Conservation (phyloP, 2,329 filamentous ascomycete genomes). For the Aureobasidium mangrovei region DNA sequence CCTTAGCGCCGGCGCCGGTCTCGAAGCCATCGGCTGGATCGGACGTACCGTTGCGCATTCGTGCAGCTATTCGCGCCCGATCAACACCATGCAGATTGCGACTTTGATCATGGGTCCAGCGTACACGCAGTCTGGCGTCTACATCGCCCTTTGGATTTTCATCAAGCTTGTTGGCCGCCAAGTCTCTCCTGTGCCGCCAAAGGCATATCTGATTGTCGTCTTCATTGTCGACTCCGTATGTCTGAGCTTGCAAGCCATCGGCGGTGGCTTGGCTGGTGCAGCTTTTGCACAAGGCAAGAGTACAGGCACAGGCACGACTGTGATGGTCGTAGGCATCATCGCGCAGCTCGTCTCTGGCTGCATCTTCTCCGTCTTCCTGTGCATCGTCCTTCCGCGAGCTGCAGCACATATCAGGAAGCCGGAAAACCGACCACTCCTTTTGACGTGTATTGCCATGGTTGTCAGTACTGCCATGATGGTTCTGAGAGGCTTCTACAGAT, state of each 20-base stretch:
- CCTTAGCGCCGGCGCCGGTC: background rate
- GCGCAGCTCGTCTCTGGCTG: constrained; percentile 2
- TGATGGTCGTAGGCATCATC: constrained; percentile 11
- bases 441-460: constrained; percentile 2
- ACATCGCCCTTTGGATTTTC: constrained; percentile 9
- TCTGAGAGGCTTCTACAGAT: constrained; percentile 8
- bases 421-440: background rate
- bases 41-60: constrained; percentile 5
- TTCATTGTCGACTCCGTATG: constrained; percentile 7
- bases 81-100: constrained; percentile 9
- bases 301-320: constrained; percentile 1
- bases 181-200: constrained; percentile 4
- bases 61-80: background rate
- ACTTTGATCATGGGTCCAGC: constrained; percentile 11
- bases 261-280: constrained; percentile 5
- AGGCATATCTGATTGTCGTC: background rate
- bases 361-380: background rate
- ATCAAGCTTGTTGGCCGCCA: background rate
- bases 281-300: constrained; percentile 6
- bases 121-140: constrained; percentile 8
- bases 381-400: constrained; percentile 1
- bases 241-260: constrained; percentile 7
- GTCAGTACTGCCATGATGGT: constrained; percentile 12
- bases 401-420: background rate
- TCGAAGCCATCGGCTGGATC: constrained; percentile 7